These are phyloP conservation scores for Ceratocystis papillata DNA, from an alignment of 2,329 filamentous ascomycete species.

Conservation along the genomic window DNA sequence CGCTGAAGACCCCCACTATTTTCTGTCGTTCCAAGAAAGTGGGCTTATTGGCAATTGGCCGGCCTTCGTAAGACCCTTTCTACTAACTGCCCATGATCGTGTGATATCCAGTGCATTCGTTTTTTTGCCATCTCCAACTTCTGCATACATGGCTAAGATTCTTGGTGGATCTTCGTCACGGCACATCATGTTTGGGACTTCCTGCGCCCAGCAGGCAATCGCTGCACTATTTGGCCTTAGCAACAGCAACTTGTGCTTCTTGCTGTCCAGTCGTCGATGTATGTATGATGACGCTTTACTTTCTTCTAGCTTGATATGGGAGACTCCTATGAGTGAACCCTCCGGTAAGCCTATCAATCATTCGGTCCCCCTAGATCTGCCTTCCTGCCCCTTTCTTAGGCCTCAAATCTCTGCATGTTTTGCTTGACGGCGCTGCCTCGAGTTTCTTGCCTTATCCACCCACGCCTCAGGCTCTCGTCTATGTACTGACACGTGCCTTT, in stretches of 20 bases:
- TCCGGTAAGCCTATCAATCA: neutral
- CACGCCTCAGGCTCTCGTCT: neutral
- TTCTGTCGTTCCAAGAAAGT: neutral
- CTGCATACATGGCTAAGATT: neutral
- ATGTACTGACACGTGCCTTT: constrained; percentile 1
- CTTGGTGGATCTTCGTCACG: neutral
- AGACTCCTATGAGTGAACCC: neutral
- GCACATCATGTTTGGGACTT: no score
- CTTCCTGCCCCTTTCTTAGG: neutral
- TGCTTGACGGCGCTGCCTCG: neutral
- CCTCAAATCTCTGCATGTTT: neutral
- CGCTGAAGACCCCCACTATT: neutral
- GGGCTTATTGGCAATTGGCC: neutral
- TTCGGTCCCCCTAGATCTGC: no score
- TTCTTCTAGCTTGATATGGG: no score
- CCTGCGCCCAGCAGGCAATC: no score
- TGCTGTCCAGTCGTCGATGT: no score
- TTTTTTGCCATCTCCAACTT: neutral
- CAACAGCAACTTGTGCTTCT: no score
- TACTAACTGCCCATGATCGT: neutral
- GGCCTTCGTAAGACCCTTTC: constrained; percentile 4
- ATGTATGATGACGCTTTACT: no score
- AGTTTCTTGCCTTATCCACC: neutral
- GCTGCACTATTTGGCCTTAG: no score
- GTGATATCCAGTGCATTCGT: neutral